Conservation (phyloP, 768 basidiomycete genomes). For the Suillus bovinus region DNA sequence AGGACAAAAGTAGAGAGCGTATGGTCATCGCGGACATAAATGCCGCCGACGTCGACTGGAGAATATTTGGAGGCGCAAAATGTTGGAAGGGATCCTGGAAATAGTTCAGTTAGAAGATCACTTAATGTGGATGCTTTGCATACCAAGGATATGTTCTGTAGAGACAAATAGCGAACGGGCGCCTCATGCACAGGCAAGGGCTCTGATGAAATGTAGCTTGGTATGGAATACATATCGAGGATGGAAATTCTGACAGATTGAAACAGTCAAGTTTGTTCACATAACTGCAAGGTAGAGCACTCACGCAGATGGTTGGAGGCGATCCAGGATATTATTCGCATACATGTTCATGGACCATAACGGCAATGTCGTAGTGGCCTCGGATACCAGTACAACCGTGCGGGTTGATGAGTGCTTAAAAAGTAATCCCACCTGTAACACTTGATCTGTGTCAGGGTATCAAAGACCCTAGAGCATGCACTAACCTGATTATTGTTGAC, state of each 20-base stretch:
- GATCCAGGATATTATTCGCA: conserved; percentile 41
- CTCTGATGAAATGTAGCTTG: conserved; percentile 44
- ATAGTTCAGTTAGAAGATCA: conserved; percentile 2
- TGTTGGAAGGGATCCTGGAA: conserved; percentile 36
- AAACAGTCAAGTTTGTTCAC: neutral
- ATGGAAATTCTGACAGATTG: conserved; percentile 41
- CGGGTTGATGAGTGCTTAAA: conserved; percentile 52
- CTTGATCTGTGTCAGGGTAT: neutral
- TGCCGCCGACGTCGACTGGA: conserved; percentile 55
- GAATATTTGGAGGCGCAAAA: conserved; percentile 58
- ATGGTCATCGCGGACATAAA: conserved; percentile 37
- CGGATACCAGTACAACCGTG: conserved; percentile 52
- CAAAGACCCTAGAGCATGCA: neutral
- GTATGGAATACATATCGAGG: conserved; percentile 53
- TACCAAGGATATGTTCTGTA: conserved; percentile 16
- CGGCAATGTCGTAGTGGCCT: conserved; percentile 48
- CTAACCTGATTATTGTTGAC: conserved; percentile 49
- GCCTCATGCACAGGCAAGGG: conserved; percentile 41
- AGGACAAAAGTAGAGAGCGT: conserved; percentile 6
- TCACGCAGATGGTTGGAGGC: conserved; percentile 49
- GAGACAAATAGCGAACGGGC: conserved; percentile 55
- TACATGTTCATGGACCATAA: conserved; percentile 52
- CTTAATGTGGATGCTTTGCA: neutral
- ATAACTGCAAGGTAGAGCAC: conserved; percentile 6
- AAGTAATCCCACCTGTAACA: conserved; percentile 47